Percentiles rank a stretch among this genome's conserved stretches.
phyloP scores from a whole-genome alignment of 176 grass and related monocot species.

The Cenchrus americanus region DNA sequence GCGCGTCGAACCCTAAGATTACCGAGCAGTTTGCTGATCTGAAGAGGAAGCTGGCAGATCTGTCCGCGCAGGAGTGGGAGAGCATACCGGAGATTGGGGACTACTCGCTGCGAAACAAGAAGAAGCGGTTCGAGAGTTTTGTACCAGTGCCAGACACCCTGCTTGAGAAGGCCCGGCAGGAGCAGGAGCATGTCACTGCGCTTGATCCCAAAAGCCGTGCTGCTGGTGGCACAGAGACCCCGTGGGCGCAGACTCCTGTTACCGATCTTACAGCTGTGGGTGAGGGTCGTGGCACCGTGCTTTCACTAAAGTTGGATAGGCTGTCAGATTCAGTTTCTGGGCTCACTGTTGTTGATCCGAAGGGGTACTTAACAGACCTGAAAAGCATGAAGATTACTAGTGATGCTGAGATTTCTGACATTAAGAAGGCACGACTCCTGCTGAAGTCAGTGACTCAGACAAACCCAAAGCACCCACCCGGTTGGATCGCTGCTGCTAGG shows the following conservation, averaged over 20 bases:
- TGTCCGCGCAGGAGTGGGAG: constrained; percentile 78
- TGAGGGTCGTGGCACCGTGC: constrained; percentile 90
- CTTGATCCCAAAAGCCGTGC: constrained; percentile 83
- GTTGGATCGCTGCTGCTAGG: constrained; percentile 95
- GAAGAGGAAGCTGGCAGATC: constrained; percentile 72
- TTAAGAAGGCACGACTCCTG: constrained; percentile 86
- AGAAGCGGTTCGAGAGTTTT: constrained; percentile 94
- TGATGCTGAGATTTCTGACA: constrained; percentile 94
- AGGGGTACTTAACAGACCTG: constrained; percentile 87
- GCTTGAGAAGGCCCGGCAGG: constrained; percentile 94
- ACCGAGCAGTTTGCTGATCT: constrained; percentile 92
- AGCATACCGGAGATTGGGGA: constrained; percentile 96
- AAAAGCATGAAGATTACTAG: constrained; percentile 99
- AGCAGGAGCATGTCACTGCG: constrained; percentile 91
- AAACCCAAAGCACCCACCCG: constrained; percentile 89
- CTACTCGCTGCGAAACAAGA: constrained; percentile 89
- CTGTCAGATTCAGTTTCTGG: constrained; percentile 89
- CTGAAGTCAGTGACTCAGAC: constrained; percentile 92
- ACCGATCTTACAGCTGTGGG: constrained; percentile 89
- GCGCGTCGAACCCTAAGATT: constrained; percentile 94
- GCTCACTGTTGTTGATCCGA: constrained; percentile 92
- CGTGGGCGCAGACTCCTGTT: constrained; percentile 81
- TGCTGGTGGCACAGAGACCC: constrained; percentile 78
- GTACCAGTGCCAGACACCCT: constrained; percentile 82
- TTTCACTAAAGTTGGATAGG: constrained; percentile 85